phyloP scores from a whole-genome alignment of 2,329 filamentous ascomycete genomes.

The Phaeosphaeria sp. region DNA sequence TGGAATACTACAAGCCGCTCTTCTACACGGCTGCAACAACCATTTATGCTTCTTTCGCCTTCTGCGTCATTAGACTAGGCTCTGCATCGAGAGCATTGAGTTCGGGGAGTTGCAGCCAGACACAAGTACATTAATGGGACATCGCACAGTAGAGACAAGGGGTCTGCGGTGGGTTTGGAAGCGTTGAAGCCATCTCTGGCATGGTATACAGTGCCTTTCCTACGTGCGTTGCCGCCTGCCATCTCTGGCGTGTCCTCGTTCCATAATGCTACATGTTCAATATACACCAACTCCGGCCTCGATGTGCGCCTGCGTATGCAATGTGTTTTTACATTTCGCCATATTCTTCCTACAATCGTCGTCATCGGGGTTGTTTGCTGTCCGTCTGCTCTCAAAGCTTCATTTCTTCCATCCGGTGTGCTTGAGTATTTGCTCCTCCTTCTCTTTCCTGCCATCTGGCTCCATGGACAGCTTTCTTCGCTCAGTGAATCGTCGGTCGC shows the following conservation, averaged over 20 bases:
- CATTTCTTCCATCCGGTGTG: conserved; percentile 37
- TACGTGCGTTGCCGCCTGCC: neutral
- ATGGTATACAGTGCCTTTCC: too few species aligned
- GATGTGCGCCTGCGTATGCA: neutral
- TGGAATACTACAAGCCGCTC: conserved; percentile 26
- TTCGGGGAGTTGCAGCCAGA: conserved; percentile 5
- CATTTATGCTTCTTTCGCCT: conserved; percentile 25
- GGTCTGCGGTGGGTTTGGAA: neutral
- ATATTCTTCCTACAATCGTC: neutral
- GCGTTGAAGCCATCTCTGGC: neutral
- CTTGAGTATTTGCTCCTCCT: conserved; percentile 34
- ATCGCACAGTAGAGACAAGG: neutral
- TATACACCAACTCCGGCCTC: neutral
- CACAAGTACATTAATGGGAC: neutral
- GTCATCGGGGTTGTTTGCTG: neutral
- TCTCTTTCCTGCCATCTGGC: conserved; percentile 33
- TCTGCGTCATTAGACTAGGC: conserved; percentile 21
- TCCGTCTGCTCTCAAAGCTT: neutral
- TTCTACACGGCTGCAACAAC: conserved; percentile 21
- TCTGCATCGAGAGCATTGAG: conserved; percentile 12
- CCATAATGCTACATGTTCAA: conserved; percentile 1
- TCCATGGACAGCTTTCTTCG: conserved; percentile 19
- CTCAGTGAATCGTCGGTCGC: conserved; percentile 25
- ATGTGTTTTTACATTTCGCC: conserved; percentile 2
- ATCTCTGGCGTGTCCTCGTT: neutral